Percentiles rank a stretch among this genome's conserved stretches.
These are phyloP conservation scores for Uronychia setigera DNA, from an alignment of 73 alveolate species.

Conservation along the genomic window DNA sequence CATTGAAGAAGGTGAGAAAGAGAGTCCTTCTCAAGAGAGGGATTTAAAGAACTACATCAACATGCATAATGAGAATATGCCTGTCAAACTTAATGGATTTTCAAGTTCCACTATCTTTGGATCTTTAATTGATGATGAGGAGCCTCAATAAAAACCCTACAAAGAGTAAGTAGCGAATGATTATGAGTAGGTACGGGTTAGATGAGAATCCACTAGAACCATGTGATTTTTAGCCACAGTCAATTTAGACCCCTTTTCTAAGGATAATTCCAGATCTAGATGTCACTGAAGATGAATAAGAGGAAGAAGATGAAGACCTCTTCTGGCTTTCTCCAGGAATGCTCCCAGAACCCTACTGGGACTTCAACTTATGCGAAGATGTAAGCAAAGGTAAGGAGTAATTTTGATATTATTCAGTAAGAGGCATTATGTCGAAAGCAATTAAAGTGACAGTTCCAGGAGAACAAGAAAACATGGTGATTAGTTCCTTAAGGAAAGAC, in stretches of 20 bases:
- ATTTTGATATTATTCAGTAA: neutral
- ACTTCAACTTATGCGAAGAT: constrained; percentile 65
- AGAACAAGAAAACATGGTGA: neutral
- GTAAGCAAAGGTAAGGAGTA: constrained; percentile 7
- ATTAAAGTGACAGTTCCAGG: neutral
- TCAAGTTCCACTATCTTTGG: neutral
- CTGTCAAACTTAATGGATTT: constrained; percentile 35
- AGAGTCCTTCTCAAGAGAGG: neutral
- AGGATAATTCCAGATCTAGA: constrained; percentile 37
- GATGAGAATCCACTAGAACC: constrained; percentile 20
- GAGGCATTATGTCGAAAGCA: neutral
- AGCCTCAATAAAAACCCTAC: neutral
- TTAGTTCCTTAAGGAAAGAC: constrained; percentile 35
- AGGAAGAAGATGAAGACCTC: constrained; percentile 44
- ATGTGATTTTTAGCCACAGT: constrained; percentile 22
- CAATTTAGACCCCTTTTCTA: constrained; percentile 6
- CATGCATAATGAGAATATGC: constrained; percentile 44
- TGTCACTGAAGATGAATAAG: constrained; percentile 5
- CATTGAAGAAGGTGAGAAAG: constrained; percentile 18
- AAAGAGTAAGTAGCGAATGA: neutral
- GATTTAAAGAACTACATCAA: constrained; percentile 41
- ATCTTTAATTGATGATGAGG: neutral
- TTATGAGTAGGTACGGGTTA: neutral
- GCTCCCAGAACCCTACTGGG: constrained; percentile 85
- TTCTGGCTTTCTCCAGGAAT: constrained; percentile 78